Conservation (phyloP, 2,329 filamentous ascomycete genomes). For the Shiraia bambusicola region DNA sequence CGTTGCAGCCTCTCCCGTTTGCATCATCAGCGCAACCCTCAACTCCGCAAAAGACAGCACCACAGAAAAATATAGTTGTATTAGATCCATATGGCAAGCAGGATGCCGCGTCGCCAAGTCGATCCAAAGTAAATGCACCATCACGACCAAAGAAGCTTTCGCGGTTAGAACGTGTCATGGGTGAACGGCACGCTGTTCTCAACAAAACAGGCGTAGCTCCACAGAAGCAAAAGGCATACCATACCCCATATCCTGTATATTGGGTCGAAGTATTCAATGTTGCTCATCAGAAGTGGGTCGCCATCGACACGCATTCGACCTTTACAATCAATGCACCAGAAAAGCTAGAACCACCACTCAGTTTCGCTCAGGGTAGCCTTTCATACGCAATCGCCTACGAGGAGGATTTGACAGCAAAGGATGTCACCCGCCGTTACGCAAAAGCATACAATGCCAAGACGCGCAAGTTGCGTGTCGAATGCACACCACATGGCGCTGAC, state of each 20-base stretch:
- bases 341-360: conserved; percentile 79
- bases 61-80: conserved; percentile 25
- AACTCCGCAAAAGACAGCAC: conserved; percentile 27
- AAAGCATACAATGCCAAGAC: conserved; percentile 93
- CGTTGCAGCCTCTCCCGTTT: conserved; percentile 79
- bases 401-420: conserved; percentile 72
- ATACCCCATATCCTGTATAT: conserved; percentile 80
- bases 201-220: conserved; percentile 33
- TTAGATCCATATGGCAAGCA: conserved; percentile 37
- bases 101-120: conserved; percentile 18
- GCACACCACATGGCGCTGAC: conserved; percentile 54
- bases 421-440: conserved; percentile 85
- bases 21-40: conserved; percentile 44
- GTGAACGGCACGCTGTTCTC: conserved; percentile 29
- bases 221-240: conserved; percentile 55
- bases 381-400: conserved; percentile 86
- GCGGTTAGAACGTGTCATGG: conserved; percentile 35
- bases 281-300: conserved; percentile 87
- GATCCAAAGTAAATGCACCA: conserved; percentile 18
- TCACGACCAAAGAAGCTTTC: conserved; percentile 35
- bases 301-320: conserved; percentile 83
- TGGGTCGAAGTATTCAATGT: conserved; percentile 93
- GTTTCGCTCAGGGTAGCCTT: conserved; percentile 74
- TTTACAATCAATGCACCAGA: conserved; percentile 73
- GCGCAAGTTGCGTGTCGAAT: conserved; percentile 75